Evolutionary conservation across 352 stramenopile genomes (phyloP).

Genomic region (Pelagophyceae sp.): DNA sequence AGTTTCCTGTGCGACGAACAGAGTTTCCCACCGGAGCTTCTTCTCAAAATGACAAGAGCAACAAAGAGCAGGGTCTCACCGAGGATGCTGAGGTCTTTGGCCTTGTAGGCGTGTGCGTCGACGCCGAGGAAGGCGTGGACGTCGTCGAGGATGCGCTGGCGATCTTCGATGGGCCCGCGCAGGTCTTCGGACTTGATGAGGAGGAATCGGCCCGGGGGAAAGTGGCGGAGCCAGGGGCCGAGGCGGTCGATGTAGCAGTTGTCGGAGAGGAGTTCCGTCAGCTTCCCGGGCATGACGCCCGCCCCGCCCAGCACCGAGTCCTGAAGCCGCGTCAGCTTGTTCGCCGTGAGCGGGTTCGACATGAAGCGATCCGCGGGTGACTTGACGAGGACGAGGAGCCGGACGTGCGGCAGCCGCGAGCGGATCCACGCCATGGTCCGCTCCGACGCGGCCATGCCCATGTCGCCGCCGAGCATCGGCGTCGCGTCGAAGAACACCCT

Average conservation of each 20-base stretch:
- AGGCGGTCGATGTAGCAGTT: conserved; percentile 19
- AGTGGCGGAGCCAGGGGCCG: neutral
- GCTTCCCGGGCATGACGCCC: neutral
- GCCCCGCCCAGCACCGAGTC: neutral
- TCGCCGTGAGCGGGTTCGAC: neutral
- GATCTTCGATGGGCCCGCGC: neutral
- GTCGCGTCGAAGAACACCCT: conserved; percentile 16
- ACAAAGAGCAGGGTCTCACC: neutral
- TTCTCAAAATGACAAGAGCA: too few species aligned
- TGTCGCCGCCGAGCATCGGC: conserved; percentile 17
- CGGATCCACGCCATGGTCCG: conserved; percentile 7
- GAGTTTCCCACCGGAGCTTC: too few species aligned
- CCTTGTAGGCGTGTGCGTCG: neutral
- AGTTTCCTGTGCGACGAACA: too few species aligned
- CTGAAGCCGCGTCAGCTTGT: conserved; percentile 2
- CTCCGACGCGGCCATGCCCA: conserved; percentile 4
- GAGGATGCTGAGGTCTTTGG: neutral
- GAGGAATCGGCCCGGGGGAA: neutral
- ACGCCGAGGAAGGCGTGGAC: neutral
- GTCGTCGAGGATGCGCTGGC: conserved; percentile 2
- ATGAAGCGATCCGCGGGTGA: conserved; percentile 16
- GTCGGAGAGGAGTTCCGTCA: neutral
- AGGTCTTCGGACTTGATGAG: conserved; percentile 1
- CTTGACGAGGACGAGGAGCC: conserved; percentile 14
- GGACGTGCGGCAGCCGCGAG: neutral